Conservation (phyloP, 2,329 filamentous ascomycete species). For the Cordyceps cicadae region DNA sequence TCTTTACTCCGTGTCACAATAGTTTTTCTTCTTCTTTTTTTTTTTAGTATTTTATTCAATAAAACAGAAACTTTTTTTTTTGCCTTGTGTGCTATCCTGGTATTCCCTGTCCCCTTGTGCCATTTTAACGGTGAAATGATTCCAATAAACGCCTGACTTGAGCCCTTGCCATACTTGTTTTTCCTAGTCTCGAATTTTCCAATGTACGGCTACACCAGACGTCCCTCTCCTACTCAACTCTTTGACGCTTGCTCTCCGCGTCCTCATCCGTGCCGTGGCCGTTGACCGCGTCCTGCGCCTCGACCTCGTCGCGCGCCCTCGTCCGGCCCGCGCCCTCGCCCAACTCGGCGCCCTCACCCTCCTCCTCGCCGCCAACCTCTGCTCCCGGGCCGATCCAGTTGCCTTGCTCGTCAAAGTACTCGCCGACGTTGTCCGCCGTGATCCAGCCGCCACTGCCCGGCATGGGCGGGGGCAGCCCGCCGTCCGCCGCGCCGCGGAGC, state of each 20-base stretch:
- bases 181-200: not conserved
- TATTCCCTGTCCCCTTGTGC: not conserved
- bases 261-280: constrained; percentile 31
- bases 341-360: constrained; percentile 38
- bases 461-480: constrained; percentile 55
- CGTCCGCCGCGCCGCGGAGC: constrained; percentile 36
- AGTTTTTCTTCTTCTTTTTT: no score
- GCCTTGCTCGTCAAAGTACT: constrained; percentile 74
- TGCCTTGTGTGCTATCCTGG: not conserved
- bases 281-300: constrained; percentile 34
- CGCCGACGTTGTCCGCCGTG: constrained; percentile 80
- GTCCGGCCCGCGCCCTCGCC: constrained; percentile 58
- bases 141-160: not conserved
- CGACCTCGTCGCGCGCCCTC: constrained; percentile 45
- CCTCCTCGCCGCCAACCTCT: constrained; percentile 28
- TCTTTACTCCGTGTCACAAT: not conserved
- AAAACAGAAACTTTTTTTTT: not conserved
- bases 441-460: constrained; percentile 77
- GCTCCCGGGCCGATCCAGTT: constrained; percentile 56
- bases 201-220: not conserved
- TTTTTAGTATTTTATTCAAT: not conserved
- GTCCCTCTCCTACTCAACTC: constrained; percentile 31
- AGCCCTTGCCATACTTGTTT: not conserved
- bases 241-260: constrained; percentile 38
- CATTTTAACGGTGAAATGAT: not conserved